phyloP scores from a whole-genome alignment of 139 green algal genomes.

The Micractinium sp. region DNA sequence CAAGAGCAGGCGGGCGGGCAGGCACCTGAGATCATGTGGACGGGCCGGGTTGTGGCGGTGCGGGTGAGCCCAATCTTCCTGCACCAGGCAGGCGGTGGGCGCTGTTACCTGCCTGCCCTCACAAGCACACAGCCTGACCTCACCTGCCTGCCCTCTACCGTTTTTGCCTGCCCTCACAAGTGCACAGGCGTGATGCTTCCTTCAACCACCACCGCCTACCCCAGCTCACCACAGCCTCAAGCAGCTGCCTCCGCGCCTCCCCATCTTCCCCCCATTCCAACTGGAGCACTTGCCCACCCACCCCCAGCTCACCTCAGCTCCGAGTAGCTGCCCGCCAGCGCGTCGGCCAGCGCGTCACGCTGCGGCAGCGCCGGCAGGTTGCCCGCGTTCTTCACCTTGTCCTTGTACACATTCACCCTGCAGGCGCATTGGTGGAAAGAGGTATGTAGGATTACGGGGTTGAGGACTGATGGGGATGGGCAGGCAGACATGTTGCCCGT shows the following conservation, averaged over 20 bases:
- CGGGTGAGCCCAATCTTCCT: slow-evolving; percentile 27
- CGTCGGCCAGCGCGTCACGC: slow-evolving; percentile 45
- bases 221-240: slow-evolving; percentile 46
- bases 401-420: slow-evolving; percentile 89
- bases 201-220: background rate
- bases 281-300: too few species aligned
- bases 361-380: slow-evolving; percentile 68
- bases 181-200: too few species aligned
- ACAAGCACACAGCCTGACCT: too few species aligned
- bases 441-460: too few species aligned
- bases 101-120: too few species aligned
- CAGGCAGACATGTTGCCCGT: too few species aligned
- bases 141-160: too few species aligned
- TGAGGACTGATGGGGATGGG: too few species aligned
- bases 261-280: too few species aligned
- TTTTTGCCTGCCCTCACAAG: too few species aligned
- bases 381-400: slow-evolving; percentile 59
- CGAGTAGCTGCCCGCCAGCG: slow-evolving; percentile 67
- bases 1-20: too few species aligned
- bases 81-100: background rate
- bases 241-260: too few species aligned
- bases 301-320: slow-evolving; percentile 46
- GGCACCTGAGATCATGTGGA: slow-evolving; percentile 33
- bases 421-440: background rate
- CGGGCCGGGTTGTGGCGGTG: slow-evolving; percentile 18